Evolutionary conservation across 441 rosid species (phyloP).

Genomic region (Raphanus hybrid): DNA sequence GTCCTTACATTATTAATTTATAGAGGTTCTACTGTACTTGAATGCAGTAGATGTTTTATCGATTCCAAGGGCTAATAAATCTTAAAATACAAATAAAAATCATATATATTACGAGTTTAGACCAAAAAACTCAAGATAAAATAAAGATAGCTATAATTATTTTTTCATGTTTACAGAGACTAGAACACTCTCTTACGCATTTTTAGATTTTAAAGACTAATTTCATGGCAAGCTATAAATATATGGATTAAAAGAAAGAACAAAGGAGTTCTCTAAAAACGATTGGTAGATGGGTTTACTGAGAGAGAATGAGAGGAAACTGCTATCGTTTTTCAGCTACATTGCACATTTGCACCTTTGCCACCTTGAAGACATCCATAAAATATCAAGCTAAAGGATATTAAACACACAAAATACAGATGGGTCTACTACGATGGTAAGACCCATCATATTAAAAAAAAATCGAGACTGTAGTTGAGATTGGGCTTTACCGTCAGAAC

Average conservation of each 20-base stretch:
- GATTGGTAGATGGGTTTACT: not conserved
- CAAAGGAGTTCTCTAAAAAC: not conserved
- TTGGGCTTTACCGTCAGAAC: slow-evolving; percentile 15
- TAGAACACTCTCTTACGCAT: not conserved
- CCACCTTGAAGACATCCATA: slow-evolving; percentile 3
- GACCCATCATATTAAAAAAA: not conserved
- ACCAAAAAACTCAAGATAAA: not conserved
- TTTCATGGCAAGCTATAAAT: not conserved
- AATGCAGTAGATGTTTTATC: not conserved
- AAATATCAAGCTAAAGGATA: not conserved
- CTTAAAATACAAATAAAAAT: not conserved
- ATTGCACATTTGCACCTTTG: slow-evolving; percentile 1
- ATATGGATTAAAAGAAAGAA: not conserved
- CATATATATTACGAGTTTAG: not conserved
- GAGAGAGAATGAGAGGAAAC: not conserved
- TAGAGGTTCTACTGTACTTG: no score
- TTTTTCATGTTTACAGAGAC: not conserved
- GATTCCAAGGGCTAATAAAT: not conserved
- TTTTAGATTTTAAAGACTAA: not conserved
- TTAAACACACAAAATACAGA: not conserved
- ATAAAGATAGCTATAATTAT: not conserved
- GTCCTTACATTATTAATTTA: no score
- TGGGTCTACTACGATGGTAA: not conserved
- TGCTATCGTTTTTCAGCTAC: not conserved
- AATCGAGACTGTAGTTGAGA: not conserved